Conservation (phyloP, 805 yeast genomes). For the Wickerhamomyces rabaulensis region DNA sequence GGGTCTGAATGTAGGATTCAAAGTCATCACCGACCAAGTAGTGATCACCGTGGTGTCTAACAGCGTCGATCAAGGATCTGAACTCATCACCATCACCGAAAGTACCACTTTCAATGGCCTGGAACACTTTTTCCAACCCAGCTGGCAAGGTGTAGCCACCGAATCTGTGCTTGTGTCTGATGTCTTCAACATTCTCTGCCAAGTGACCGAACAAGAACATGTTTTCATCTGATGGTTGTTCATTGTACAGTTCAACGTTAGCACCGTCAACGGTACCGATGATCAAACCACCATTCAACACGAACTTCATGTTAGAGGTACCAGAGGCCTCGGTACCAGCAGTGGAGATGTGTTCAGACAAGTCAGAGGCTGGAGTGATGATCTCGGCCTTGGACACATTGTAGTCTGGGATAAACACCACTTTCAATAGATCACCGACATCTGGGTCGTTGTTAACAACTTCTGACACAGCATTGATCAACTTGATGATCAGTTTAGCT, state of each 20-base stretch:
- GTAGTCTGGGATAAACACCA: constrained; percentile 86
- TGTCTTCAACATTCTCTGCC: constrained; percentile 83
- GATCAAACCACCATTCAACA: constrained; percentile 87
- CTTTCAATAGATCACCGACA: constrained; percentile 72
- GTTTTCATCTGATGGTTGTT: constrained; percentile 91
- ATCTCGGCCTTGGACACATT: constrained; percentile 93
- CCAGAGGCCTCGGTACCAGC: constrained; percentile 98
- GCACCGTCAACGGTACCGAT: constrained; percentile 98
- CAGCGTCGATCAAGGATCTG: constrained; percentile 61
- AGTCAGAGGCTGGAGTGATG: constrained; percentile 83
- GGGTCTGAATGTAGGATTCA: constrained; percentile 81
- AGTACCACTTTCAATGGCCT: constrained; percentile 57
- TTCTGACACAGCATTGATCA: constrained; percentile 74
- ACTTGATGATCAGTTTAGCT: constrained; percentile 86
- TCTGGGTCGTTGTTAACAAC: constrained; percentile 77
- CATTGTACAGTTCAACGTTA: constrained; percentile 79
- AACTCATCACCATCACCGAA: constrained; percentile 72
- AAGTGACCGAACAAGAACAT: constrained; percentile 89
- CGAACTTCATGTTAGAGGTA: constrained; percentile 94
- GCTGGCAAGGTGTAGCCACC: constrained; percentile 52
- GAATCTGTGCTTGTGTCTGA: constrained; percentile 69
- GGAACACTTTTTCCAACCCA: constrained; percentile 56
- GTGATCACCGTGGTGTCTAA: constrained; percentile 73
- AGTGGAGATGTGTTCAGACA: constrained; percentile 91
- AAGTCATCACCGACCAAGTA: constrained; percentile 88